A percentile compares a stretch with the other conserved stretches of the same genome.
Evolutionary conservation across 306 rosid genomes (phyloP).

Genomic region (Prunus fruticosa): DNA sequence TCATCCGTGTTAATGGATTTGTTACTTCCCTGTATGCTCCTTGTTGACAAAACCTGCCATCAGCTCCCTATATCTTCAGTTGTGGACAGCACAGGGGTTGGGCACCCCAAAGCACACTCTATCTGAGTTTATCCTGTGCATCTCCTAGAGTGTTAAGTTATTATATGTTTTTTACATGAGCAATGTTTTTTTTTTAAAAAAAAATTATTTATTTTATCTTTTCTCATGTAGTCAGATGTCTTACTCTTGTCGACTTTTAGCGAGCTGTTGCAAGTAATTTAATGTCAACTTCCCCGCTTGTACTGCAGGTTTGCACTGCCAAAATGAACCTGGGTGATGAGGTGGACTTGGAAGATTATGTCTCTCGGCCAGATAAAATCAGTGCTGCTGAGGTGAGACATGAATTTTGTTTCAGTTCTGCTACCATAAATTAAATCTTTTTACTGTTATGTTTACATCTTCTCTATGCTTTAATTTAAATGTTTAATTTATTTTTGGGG

Average conservation of each 20-base stretch:
- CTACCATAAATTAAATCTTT: background rate
- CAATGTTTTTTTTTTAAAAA: too few relatives aligned
- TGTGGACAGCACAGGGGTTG: background rate
- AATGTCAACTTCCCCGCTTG: background rate
- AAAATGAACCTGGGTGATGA: conserved; percentile 98
- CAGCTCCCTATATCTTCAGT: background rate
- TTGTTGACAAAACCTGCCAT: background rate
- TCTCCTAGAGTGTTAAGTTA: background rate
- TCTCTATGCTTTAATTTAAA: background rate
- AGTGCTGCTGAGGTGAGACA: conserved; percentile 97
- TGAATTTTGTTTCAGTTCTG: conserved; percentile 6
- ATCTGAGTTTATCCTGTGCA: background rate
- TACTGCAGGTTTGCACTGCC: conserved; percentile 88
- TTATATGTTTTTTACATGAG: background rate
- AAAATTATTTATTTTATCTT: too few relatives aligned
- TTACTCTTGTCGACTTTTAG: background rate
- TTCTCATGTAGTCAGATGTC: background rate
- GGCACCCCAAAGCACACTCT: background rate
- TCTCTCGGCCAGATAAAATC: conserved; percentile 98
- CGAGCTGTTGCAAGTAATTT: conserved; percentile 9
- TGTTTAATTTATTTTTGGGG: background rate
- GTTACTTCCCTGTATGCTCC: background rate
- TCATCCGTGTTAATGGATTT: background rate
- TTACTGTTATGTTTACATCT: background rate
- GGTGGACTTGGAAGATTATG: conserved; percentile 97